These are phyloP conservation scores for Graphium sp. DNA, from an alignment of 2,329 filamentous ascomycete species.

Conservation along the genomic window DNA sequence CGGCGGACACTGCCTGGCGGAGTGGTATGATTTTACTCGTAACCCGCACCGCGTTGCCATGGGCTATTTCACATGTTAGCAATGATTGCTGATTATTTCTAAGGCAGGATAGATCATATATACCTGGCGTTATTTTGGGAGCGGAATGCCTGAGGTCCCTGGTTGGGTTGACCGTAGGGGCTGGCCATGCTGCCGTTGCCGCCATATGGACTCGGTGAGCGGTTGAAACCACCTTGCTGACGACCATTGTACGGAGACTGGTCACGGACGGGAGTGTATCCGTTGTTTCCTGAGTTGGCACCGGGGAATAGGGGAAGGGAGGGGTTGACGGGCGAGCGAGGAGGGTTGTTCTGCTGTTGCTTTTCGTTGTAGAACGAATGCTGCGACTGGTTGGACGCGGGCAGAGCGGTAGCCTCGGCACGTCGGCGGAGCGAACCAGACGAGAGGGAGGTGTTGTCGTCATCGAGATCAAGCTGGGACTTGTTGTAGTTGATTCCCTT, in stretches of 20 bases:
- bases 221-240: no score
- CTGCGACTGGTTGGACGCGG: conserved; percentile 9
- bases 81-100: conserved; percentile 2
- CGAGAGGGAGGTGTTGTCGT: conserved; percentile 22
- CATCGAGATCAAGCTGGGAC: conserved; percentile 15
- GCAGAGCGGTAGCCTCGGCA: conserved; percentile 13
- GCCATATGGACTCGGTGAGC: conserved; percentile 18
- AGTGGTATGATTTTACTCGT: no score
- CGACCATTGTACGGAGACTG: no score
- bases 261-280: conserved; percentile 1
- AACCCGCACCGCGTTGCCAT: conserved; percentile 27
- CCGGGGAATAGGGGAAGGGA: conserved; percentile 25
- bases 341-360: conserved; percentile 7
- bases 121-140: conserved; percentile 22
- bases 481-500: conserved; percentile 36
- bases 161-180: conserved; percentile 15
- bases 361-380: conserved; percentile 10
- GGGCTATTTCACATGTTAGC: conserved; percentile 13
- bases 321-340: conserved; percentile 21
- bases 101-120: neutral
- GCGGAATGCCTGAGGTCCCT: conserved; percentile 16
- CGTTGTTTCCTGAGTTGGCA: conserved; percentile 12
- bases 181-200: conserved; percentile 13
- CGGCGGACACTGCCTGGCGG: no score
- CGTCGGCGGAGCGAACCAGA: conserved; percentile 20